Base-by-base conservation (phyloP, 352 stramenopile genomes). In the Globisporangium polare region DNA sequence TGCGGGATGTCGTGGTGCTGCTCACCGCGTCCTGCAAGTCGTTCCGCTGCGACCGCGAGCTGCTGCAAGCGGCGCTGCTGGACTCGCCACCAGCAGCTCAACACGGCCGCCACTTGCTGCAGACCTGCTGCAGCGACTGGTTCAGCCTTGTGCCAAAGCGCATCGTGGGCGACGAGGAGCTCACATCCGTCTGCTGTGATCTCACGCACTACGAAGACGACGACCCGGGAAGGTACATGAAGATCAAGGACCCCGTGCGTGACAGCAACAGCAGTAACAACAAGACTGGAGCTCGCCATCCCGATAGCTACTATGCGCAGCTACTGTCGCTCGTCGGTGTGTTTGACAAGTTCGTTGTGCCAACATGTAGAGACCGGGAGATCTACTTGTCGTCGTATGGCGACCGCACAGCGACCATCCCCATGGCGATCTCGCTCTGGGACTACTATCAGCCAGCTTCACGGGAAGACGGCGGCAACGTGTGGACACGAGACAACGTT, bases 371-470 rank as follows among this genome's bases (percentile, higher is more conserved):
- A 42, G 20, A 47, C 20, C 22, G n/a, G n/a, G 18, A 27, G 12
- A 13, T 58, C 9, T 58, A 26, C 6, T 27, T 58, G 4, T 58
- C 52, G 52, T 47, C 52, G 31, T 58, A 58, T 47, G 52, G 52
- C 0, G 52, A 58, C 31, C 27, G 10, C 18, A 42, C 20, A 24
- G 33, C 33, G 33, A 58, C n/a, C 10, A 58, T 58, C 52, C 52
- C 52, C 33, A 29, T 58, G n/a, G 33, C 20, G 33, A 58, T 58
- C 35, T 42, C 33, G 20, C 52, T 58, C 20, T 58, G 52, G 52
- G 52, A 58, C 1, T 42, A 47, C 27, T 31, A 31, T 20, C 52
- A 35, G 27, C 33, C 52, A 29, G 33, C 29, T 15, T 5, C 52
- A 45, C n/a, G 33, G n/a, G 41, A 58, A 1, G 20, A 31, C 18